These are phyloP conservation scores for Taphrina deformans DNA, from an alignment of 1,139 yeast genomes.

Conservation along the genomic window DNA sequence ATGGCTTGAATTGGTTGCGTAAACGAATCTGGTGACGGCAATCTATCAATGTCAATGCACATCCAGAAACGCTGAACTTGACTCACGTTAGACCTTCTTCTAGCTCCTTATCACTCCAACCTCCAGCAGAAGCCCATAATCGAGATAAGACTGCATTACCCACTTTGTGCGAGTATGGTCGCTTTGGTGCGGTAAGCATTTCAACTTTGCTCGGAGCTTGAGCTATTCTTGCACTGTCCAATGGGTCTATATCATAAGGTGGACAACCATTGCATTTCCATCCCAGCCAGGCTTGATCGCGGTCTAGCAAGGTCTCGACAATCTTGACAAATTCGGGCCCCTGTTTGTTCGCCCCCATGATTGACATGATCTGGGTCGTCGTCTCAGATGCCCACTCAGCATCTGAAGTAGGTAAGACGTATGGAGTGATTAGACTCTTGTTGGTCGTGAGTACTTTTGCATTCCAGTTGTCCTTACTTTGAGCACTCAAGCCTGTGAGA, in stretches of 20 bases:
- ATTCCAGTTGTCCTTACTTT: constrained; percentile 39
- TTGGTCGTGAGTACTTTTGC: constrained; percentile 40
- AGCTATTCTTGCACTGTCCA: constrained; percentile 32
- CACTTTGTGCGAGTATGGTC: constrained; percentile 43
- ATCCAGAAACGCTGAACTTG: no score
- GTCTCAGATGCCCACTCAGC: constrained; percentile 40
- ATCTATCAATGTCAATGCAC: background rate
- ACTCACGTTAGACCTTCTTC: background rate
- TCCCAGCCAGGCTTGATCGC: constrained; percentile 46
- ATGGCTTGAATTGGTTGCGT: background rate
- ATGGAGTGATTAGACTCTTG: constrained; percentile 42
- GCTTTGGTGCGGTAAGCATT: constrained; percentile 2
- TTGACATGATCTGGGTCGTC: constrained; percentile 34
- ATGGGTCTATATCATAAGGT: constrained; percentile 36
- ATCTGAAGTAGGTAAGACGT: constrained; percentile 40
- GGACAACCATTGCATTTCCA: constrained; percentile 47
- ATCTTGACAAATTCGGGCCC: constrained; percentile 40
- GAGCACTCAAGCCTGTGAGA: constrained; percentile 41
- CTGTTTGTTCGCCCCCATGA: constrained; percentile 28
- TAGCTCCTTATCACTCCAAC: background rate
- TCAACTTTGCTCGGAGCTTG: constrained; percentile 41
- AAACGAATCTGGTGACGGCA: constrained; percentile 4
- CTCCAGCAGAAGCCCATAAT: constrained; percentile 42
- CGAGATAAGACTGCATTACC: constrained; percentile 47
- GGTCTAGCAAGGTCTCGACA: constrained; percentile 40